Percentiles rank a stretch among this genome's conserved stretches.
phyloP scores from a whole-genome alignment of 108 stramenopile genomes.

The Skeletonema tropicum region DNA sequence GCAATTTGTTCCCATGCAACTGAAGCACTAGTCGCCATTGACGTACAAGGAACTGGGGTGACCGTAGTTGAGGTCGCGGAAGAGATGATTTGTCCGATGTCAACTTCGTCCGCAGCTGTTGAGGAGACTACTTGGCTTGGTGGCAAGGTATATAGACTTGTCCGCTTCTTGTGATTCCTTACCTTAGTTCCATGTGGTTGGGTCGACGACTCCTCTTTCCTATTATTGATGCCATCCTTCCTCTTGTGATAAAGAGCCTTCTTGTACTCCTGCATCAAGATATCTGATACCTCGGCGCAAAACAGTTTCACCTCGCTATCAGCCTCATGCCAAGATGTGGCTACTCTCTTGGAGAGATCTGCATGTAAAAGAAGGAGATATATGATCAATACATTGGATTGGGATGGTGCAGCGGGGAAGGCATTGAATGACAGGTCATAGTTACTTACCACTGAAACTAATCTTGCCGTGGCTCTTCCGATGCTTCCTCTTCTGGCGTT shows the following conservation, averaged over 20 bases:
- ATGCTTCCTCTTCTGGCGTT: slow-evolving; percentile 24
- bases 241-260: background rate
- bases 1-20: background rate
- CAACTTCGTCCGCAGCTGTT: background rate
- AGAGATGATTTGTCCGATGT: background rate
- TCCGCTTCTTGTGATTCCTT: background rate
- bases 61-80: background rate
- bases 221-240: background rate
- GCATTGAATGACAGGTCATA: background rate
- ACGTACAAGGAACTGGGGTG: background rate
- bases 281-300: slow-evolving; percentile 10
- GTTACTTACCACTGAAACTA: slow-evolving; percentile 31
- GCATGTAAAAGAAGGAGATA: background rate
- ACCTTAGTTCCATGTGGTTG: background rate
- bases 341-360: slow-evolving; percentile 6
- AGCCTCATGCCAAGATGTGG: slow-evolving; percentile 3
- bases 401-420: background rate
- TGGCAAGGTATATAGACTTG: too few species aligned
- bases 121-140: background rate
- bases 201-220: background rate
- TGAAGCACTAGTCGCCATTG: background rate
- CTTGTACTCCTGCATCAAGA: slow-evolving; percentile 4
- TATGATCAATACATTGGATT: too few species aligned
- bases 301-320: slow-evolving; percentile 7
- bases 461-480: slow-evolving; percentile 62